phyloP scores from a whole-genome alignment of 352 stramenopile genomes.

The Globisporangium acanthophoron region DNA sequence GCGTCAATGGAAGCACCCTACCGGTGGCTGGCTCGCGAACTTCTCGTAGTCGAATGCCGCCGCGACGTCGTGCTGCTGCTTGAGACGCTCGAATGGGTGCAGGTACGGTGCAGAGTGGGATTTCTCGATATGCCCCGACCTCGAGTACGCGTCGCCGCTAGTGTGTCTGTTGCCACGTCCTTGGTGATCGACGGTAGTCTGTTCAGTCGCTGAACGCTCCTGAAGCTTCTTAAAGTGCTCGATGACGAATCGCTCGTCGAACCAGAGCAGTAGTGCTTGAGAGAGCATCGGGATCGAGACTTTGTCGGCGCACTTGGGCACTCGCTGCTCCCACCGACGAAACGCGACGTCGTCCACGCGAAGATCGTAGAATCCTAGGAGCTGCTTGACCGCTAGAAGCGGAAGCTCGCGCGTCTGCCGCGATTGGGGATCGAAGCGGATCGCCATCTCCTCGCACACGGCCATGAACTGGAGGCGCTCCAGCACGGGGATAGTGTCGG shows the following conservation, averaged over 20 bases:
- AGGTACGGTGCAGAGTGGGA: slow-evolving; percentile 23
- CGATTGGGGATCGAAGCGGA: slow-evolving; percentile 34
- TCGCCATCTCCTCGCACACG: slow-evolving; percentile 42
- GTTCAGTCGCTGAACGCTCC: slow-evolving; percentile 8
- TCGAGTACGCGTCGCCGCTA: background rate
- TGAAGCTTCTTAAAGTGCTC: slow-evolving; percentile 20
- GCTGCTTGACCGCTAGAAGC: slow-evolving; percentile 26
- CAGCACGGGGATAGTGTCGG: background rate
- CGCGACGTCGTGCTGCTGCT: slow-evolving; percentile 30
- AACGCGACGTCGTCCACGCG: slow-evolving; percentile 33
- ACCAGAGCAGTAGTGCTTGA: slow-evolving; percentile 47
- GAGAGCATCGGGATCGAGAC: slow-evolving; percentile 37
- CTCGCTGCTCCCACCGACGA: slow-evolving; percentile 53
- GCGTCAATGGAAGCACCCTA: slow-evolving; percentile 1
- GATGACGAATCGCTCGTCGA: slow-evolving; percentile 38
- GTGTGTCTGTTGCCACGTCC: background rate
- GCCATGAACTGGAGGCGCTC: slow-evolving; percentile 35
- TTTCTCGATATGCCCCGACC: slow-evolving; percentile 7
- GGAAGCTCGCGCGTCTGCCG: slow-evolving; percentile 26
- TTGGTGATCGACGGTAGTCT: background rate
- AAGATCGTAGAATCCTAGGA: slow-evolving; percentile 37
- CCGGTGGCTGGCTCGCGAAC: slow-evolving; percentile 24
- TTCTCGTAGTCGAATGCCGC: slow-evolving; percentile 44
- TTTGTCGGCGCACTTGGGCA: slow-evolving; percentile 21
- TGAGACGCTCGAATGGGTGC: slow-evolving; percentile 45